A percentile compares a stretch with the other conserved stretches of the same genome.
Evolutionary conservation across 805 yeast species (phyloP).

Genomic region (Blastobotrys robertii): DNA sequence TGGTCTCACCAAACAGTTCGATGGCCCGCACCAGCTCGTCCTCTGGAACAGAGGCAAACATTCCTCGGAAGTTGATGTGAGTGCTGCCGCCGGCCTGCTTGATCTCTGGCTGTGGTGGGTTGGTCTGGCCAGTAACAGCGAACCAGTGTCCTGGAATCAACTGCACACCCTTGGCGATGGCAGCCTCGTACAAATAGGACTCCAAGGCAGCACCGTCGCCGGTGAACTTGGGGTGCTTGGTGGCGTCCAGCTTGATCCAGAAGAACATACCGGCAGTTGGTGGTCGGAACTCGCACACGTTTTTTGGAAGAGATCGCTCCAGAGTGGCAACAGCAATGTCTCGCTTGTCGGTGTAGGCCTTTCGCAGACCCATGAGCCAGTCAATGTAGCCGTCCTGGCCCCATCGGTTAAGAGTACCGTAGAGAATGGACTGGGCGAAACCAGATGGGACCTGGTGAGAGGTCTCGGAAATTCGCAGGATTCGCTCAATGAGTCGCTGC

Average conservation of each 20-base stretch:
- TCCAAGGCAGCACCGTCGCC: conserved; percentile 25
- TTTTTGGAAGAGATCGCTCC: conserved; percentile 44
- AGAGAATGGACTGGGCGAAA: conserved; percentile 58
- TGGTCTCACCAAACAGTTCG: conserved; percentile 26
- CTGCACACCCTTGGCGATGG: conserved; percentile 26
- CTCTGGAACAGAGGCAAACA: conserved; percentile 33
- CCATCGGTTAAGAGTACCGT: conserved; percentile 73
- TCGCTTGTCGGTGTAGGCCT: conserved; percentile 78
- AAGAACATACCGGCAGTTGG: conserved; percentile 48
- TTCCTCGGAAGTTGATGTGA: conserved; percentile 33
- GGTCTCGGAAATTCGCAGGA: conserved; percentile 67
- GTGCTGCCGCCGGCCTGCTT: conserved; percentile 19
- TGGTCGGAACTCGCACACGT: conserved; percentile 25
- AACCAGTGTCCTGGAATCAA: conserved; percentile 36
- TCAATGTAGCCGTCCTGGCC: conserved; percentile 82
- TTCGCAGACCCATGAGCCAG: conserved; percentile 70
- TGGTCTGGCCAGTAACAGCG: conserved; percentile 21
- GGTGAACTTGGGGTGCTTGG: conserved; percentile 38
- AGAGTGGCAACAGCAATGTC: conserved; percentile 77
- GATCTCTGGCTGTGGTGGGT: conserved; percentile 28
- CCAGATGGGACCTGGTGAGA: conserved; percentile 76
- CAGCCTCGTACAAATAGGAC: conserved; percentile 24
- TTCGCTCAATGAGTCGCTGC: conserved; percentile 50
- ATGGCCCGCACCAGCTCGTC: conserved; percentile 27
- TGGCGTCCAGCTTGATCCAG: conserved; percentile 44